Evolutionary conservation across 106 monocot genomes (phyloP), one percentile per base, ranked within the genome.

Genomic region (Phalaenopsis aphrodite): DNA sequence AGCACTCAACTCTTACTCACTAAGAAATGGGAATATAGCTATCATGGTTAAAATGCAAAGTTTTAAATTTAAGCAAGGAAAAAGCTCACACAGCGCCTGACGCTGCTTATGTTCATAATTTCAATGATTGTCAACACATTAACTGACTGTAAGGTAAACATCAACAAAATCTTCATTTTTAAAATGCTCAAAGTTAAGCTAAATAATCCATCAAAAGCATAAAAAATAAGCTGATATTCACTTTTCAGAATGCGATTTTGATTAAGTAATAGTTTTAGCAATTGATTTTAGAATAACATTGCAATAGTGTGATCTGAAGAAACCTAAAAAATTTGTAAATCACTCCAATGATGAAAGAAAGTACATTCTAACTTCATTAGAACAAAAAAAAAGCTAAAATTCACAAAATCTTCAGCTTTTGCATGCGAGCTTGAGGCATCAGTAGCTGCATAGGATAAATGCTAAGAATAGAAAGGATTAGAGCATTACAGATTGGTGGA

Each of bases 401-500:
- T 57, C 18, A 57, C 12, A 57, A 19, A 57, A n/a, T 17, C 57
- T 17, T 4, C 57, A 17, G 19, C 0, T 4, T 19, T 57, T 17
- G 3, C 57, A 19, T 57, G 18, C 5, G 19, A 57, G 57, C 19
- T 7, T 48, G 19, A 16, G 57, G 19, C 8, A 57, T 57, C 57
- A 57, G 12, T 3, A 57, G 17, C 12, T 17, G 57, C 11, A 48
- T 6, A 9, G 10, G 47, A 47, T 48, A 48, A 57, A 17, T 15
- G 57, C 0, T 12, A 72, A 72, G 41, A 72, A 72, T 16, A 72
- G 8, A 39, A 3, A 5, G 11, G 30, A 39, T 21, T 12, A 75
- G 30, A 41, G 46, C 8, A 3, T 69, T 92, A 98, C 98, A 94
- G 92, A 84, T 98, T 98, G 56, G 91, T 92, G 85, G 98, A 94